phyloP scores from a whole-genome alignment of 495 filamentous ascomycete genomes.

The Podospora pseudopauciseta region DNA sequence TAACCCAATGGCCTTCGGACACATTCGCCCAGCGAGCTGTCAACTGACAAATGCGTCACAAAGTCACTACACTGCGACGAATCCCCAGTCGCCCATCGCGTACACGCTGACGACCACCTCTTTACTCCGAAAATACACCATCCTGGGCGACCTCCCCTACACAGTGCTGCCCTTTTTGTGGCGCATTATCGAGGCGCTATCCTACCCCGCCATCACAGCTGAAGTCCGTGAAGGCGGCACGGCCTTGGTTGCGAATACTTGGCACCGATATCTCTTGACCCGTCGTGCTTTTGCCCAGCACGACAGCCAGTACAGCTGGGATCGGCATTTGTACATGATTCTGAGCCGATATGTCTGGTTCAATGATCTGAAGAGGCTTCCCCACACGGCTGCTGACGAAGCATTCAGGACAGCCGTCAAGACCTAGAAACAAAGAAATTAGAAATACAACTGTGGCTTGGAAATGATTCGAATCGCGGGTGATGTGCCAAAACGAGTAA shows the following conservation, averaged over 20 bases:
- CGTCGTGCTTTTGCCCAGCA: constrained; percentile 37
- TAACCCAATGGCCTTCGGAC: neutral
- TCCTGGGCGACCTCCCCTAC: constrained; percentile 38
- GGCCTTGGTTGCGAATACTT: constrained; percentile 36
- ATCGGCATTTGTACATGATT: constrained; percentile 42
- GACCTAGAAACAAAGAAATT: neutral
- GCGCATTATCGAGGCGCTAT: constrained; percentile 36
- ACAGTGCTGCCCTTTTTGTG: constrained; percentile 39
- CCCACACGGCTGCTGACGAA: neutral
- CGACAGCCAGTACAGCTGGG: constrained; percentile 42
- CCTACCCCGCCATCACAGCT: constrained; percentile 27
- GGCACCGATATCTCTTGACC: constrained; percentile 35
- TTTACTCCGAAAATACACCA: constrained; percentile 39
- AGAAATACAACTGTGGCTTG: neutral
- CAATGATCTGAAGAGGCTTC: constrained; percentile 38
- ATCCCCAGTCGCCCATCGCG: constrained; percentile 31
- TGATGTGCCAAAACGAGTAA: neutral
- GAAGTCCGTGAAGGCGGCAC: constrained; percentile 25
- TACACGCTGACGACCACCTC: constrained; percentile 38
- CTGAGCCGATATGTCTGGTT: constrained; percentile 45
- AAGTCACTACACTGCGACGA: constrained; percentile 30
- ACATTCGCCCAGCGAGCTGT: neutral
- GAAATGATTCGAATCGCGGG: too few species aligned
- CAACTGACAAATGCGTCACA: constrained; percentile 17
- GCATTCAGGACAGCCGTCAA: neutral